Evolutionary conservation across 2,329 filamentous ascomycete genomes (phyloP), one percentile per base, ranked within the genome.

Genomic region (Penicillium italicum): DNA sequence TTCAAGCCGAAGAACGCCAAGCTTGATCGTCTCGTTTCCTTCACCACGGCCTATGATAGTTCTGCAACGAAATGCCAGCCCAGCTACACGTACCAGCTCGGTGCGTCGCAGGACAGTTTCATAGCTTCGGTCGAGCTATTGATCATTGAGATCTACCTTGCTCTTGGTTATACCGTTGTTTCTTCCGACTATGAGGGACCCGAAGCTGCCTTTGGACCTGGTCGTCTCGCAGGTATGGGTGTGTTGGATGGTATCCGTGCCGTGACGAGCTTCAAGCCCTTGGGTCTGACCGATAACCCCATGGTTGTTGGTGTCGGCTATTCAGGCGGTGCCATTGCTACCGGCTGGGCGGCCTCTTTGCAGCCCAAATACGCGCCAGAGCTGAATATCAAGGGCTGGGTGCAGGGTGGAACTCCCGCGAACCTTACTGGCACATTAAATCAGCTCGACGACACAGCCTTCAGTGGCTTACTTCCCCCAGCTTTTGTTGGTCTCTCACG

Each of bases 351-450:
- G 0, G 77, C 79, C 16, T 80, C 84, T 47, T 64, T 84, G 22
- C 79, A 81, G 41, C 69, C 73, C 0, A 69, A 70, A 5, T 85
- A 85, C 57, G 82, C 82, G 0, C 80, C 82, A 0, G 80, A 83
- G 37, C 66, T 85, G 5, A 67, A 72, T 2, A 72, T 84, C 42
- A 71, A 62, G 54, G 67, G 66, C 22, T 69, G 66, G 66, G 65
- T 62, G 0, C 60, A 62, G 22, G 67, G 67, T 10, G 67, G 67
- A 22, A 68, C 66, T 3, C 66, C 66, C 3, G 33, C 61, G 2
- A 69, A 69, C n/a, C 36, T 69, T 14, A 69, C 66, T 0, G 66
- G 63, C 24, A 67, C 63, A 4, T 30, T 69, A 36, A 14, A 62
- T 18, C 55, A 52, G 22, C 54, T 68, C n/a, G 61, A 69, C 20